A percentile compares a stretch with the other conserved stretches of the same genome.
Evolutionary conservation across 345 rosid species (phyloP).

Genomic region (Hypericum perforatum): DNA sequence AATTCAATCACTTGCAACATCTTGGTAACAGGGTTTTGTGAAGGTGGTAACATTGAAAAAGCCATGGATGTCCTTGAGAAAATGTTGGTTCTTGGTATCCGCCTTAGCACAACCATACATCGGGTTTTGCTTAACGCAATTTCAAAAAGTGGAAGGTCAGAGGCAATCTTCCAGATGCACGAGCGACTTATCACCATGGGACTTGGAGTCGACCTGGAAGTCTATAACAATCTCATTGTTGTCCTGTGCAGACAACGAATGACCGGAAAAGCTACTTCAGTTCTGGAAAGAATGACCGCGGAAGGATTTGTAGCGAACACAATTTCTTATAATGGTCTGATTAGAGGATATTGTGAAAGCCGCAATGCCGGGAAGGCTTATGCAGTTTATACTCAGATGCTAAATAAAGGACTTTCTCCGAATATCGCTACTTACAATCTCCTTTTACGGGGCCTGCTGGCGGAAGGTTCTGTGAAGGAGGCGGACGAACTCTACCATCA

Average conservation of each 20-base stretch:
- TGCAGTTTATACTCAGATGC: conserved; percentile 42
- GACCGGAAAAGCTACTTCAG: conserved; percentile 57
- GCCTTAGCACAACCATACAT: conserved; percentile 45
- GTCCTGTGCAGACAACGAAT: conserved; percentile 66
- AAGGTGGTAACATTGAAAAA: conserved; percentile 38
- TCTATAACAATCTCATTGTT: conserved; percentile 54
- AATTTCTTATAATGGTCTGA: conserved; percentile 59
- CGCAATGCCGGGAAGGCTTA: conserved; percentile 45
- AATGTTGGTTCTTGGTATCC: conserved; percentile 38
- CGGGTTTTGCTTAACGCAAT: conserved; percentile 40
- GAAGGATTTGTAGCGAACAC: conserved; percentile 44
- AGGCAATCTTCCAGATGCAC: conserved; percentile 44
- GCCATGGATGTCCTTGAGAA: conserved; percentile 46
- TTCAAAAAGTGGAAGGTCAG: conserved; percentile 48
- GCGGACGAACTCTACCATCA: conserved; percentile 40
- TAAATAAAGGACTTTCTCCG: conserved; percentile 44
- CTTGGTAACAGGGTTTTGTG: conserved; percentile 41
- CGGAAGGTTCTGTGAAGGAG: conserved; percentile 37
- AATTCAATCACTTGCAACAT: conserved; percentile 56
- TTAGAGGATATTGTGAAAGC: conserved; percentile 52
- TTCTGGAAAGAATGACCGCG: conserved; percentile 40
- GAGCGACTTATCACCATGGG: conserved; percentile 45
- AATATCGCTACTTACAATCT: conserved; percentile 56
- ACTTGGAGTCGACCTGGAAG: conserved; percentile 38
- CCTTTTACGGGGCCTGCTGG: conserved; percentile 48